Conservation (phyloP, 2,329 filamentous ascomycete genomes). For the Exophiala xenobiotica region DNA sequence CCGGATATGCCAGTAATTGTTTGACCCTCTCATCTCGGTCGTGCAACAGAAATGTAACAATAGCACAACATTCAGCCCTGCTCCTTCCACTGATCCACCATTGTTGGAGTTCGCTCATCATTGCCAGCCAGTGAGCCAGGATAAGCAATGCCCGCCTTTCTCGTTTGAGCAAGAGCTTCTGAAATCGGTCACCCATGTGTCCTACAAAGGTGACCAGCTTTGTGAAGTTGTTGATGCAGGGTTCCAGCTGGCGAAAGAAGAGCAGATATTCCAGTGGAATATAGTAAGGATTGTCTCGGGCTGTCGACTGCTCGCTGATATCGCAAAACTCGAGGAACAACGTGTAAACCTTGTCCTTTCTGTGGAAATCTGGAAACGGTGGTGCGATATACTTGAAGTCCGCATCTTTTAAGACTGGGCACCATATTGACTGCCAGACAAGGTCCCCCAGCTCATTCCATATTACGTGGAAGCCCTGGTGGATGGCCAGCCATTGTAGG, state of each 20-base stretch:
- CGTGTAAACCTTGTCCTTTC: constrained; percentile 5
- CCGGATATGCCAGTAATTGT: constrained; percentile 14
- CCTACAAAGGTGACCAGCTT: constrained; percentile 21
- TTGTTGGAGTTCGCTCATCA: constrained; percentile 18
- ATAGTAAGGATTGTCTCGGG: constrained; percentile 15
- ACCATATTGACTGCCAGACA: constrained; percentile 13
- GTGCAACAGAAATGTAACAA: constrained; percentile 15
- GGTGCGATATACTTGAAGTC: constrained; percentile 1
- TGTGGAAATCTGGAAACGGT: neutral
- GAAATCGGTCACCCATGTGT: constrained; percentile 5
- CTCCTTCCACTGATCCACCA: constrained; percentile 22
- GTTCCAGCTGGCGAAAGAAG: constrained; percentile 10
- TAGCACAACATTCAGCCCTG: constrained; percentile 13
- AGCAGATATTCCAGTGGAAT: constrained; percentile 12
- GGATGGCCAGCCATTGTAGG: constrained; percentile 13
- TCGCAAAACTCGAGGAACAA: constrained; percentile 18
- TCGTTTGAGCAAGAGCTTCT: constrained; percentile 7
- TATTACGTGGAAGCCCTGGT: constrained; percentile 10
- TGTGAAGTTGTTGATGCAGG: constrained; percentile 15
- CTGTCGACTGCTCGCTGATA: constrained; percentile 1
- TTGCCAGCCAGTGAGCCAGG: constrained; percentile 21
- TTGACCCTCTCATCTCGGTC: constrained; percentile 12
- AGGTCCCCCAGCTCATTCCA: constrained; percentile 5
- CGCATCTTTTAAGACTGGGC: constrained; percentile 15
- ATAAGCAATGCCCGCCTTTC: constrained; percentile 21